These are phyloP conservation scores for Penicillium herquei DNA, from an alignment of 495 filamentous ascomycete genomes.

Conservation along the genomic window DNA sequence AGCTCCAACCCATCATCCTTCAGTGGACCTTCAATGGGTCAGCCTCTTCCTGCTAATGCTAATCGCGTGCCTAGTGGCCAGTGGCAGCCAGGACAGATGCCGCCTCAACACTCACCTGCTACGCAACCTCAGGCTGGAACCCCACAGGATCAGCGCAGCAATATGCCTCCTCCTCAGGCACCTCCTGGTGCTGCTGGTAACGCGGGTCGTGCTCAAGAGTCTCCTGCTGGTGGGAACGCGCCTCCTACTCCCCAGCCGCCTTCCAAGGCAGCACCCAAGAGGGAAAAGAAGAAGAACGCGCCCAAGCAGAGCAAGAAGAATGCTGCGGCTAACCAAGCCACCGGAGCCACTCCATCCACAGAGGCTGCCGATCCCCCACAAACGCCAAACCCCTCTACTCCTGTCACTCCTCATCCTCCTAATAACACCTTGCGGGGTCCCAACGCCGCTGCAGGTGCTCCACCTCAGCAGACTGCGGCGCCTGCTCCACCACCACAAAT, in stretches of 20 bases:
- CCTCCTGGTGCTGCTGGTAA: slow-evolving; percentile 61
- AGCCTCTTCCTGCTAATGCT: slow-evolving; percentile 50
- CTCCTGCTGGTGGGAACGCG: slow-evolving; percentile 69
- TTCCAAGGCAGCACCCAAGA: slow-evolving; percentile 81
- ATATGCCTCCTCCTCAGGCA: slow-evolving; percentile 89
- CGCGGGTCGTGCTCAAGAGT: slow-evolving; percentile 60
- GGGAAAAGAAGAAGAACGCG: slow-evolving; percentile 64
- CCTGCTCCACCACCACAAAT: slow-evolving; percentile 40
- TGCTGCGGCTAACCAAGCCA: slow-evolving; percentile 55
- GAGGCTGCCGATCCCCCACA: slow-evolving; percentile 67
- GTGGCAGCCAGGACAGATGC: slow-evolving; percentile 63
- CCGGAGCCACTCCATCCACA: slow-evolving; percentile 67
- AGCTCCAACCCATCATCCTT: slow-evolving; percentile 76
- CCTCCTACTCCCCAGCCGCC: slow-evolving; percentile 83
- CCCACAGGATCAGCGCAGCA: slow-evolving; percentile 62
- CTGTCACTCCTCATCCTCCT: slow-evolving; percentile 78
- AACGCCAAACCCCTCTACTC: slow-evolving; percentile 77
- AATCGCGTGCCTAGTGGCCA: slow-evolving; percentile 50
- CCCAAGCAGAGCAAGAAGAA: slow-evolving; percentile 83
- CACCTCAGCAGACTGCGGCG: slow-evolving; percentile 40
- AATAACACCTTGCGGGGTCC: slow-evolving; percentile 56
- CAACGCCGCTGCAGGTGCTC: slow-evolving; percentile 46
- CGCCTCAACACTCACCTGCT: slow-evolving; percentile 52
- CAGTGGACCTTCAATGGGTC: slow-evolving; percentile 62
- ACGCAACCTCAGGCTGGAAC: slow-evolving; percentile 63